phyloP scores from a whole-genome alignment of 2,329 filamentous ascomycete species.

The Pseudocercospora eumusae region DNA sequence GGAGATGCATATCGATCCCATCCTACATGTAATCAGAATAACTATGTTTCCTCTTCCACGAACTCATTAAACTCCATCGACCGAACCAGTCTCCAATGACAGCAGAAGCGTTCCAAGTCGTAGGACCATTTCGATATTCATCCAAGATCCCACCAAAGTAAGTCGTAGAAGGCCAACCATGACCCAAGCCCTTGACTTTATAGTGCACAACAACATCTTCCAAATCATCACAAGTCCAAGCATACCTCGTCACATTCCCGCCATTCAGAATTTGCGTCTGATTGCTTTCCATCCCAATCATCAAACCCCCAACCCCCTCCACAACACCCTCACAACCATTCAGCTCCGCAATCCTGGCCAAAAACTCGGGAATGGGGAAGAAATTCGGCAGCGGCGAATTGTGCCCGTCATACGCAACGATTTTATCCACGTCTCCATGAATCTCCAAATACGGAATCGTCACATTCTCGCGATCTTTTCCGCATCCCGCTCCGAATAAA shows the following conservation, averaged over 20 bases:
- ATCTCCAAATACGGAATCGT: constrained; percentile 44
- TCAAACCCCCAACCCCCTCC: background rate
- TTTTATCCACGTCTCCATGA: constrained; percentile 43
- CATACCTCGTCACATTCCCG: constrained; percentile 17
- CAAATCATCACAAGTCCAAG: constrained; percentile 8
- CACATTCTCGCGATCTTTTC: background rate
- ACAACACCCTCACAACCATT: constrained; percentile 3
- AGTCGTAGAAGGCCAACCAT: constrained; percentile 17
- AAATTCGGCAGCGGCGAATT: constrained; percentile 10
- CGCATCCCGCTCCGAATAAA: constrained; percentile 13
- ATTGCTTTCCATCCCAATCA: background rate
- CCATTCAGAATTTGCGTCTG: constrained; percentile 14
- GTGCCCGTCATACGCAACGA: constrained; percentile 43
- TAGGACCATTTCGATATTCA: constrained; percentile 9
- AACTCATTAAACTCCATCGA: constrained; percentile 3
- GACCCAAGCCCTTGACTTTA: constrained; percentile 16
- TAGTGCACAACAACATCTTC: constrained; percentile 18
- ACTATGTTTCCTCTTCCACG: background rate
- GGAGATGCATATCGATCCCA: background rate
- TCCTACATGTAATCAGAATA: background rate
- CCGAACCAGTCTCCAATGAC: constrained; percentile 11
- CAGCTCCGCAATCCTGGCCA: constrained; percentile 11
- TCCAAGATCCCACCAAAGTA: constrained; percentile 10
- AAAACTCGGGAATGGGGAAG: constrained; percentile 19
- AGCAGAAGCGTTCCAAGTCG: constrained; percentile 10